These are phyloP conservation scores for Alnus rubra DNA, from an alignment of 306 rosid species.

Conservation along the genomic window DNA sequence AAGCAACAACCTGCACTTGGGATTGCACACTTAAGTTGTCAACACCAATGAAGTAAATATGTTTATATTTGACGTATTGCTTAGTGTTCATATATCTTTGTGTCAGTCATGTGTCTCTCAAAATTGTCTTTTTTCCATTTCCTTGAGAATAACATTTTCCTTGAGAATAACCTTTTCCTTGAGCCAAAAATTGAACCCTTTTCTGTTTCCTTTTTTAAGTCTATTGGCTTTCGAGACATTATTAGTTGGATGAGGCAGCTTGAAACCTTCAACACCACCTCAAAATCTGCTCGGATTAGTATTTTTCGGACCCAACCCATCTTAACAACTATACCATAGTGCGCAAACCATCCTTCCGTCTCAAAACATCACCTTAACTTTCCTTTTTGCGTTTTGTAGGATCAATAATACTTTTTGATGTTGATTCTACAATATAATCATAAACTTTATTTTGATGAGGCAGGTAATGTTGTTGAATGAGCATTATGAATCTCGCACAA, in stretches of 20 bases:
- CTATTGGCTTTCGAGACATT: background rate
- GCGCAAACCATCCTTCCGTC: background rate
- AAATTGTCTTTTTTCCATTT: background rate
- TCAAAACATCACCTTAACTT: background rate
- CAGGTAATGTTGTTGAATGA: constrained; percentile 82
- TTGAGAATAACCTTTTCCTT: background rate
- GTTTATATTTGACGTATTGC: constrained; percentile 1
- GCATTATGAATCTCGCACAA: constrained; percentile 66
- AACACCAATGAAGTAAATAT: constrained; percentile 1
- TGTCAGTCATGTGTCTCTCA: background rate
- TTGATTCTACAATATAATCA: background rate
- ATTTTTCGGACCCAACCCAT: background rate
- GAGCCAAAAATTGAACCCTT: no score
- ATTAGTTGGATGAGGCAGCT: background rate
- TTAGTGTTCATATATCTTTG: background rate
- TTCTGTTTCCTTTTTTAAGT: background rate
- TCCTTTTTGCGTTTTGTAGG: background rate
- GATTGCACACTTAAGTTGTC: no score
- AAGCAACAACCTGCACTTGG: no score
- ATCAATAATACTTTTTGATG: background rate
- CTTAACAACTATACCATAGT: background rate
- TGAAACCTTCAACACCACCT: background rate
- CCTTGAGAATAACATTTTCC: background rate
- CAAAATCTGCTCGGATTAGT: background rate
- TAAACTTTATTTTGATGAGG: constrained; percentile 20